These are phyloP conservation scores for Trametes versicolor DNA, from an alignment of 1,284 basidiomycete genomes.

Conservation along the genomic window DNA sequence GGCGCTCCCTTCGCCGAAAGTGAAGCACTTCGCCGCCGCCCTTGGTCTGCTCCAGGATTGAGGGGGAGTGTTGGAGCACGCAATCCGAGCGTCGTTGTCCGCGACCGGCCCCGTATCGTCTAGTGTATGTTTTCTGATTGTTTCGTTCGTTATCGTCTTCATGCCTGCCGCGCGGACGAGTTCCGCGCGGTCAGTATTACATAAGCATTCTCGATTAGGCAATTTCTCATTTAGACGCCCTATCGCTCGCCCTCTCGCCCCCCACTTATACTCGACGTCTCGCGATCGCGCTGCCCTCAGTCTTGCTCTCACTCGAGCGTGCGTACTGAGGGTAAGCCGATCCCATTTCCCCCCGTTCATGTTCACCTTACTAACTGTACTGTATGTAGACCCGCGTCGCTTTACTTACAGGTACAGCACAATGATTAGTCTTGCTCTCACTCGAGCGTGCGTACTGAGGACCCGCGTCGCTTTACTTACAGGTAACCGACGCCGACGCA, in stretches of 20 bases:
- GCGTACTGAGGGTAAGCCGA: neutral
- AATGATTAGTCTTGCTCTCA: neutral
- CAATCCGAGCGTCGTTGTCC: too few relatives aligned
- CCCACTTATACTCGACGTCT: neutral
- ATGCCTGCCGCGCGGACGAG: neutral
- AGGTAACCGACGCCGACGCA: too few relatives aligned
- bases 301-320: neutral
- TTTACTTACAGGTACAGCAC: neutral
- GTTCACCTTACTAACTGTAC: neutral
- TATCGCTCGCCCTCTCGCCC: neutral
- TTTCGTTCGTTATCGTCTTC: neutral
- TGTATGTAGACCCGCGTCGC: neutral
- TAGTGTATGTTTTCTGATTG: neutral
- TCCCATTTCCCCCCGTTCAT: neutral
- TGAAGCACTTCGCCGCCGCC: neutral
- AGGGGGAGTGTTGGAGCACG: slow-evolving; percentile 1
- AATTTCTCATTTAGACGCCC: neutral
- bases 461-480: too few relatives aligned
- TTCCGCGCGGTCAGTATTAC: neutral
- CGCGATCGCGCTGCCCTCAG: neutral
- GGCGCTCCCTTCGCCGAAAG: neutral
- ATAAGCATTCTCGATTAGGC: neutral
- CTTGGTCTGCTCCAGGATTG: neutral
- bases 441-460: neutral
- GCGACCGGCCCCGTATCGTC: too few relatives aligned